A percentile compares a stretch with the other conserved stretches of the same genome.
These are phyloP conservation scores for Choiromyces venosus DNA, from an alignment of 495 filamentous ascomycete genomes.

Conservation along the genomic window DNA sequence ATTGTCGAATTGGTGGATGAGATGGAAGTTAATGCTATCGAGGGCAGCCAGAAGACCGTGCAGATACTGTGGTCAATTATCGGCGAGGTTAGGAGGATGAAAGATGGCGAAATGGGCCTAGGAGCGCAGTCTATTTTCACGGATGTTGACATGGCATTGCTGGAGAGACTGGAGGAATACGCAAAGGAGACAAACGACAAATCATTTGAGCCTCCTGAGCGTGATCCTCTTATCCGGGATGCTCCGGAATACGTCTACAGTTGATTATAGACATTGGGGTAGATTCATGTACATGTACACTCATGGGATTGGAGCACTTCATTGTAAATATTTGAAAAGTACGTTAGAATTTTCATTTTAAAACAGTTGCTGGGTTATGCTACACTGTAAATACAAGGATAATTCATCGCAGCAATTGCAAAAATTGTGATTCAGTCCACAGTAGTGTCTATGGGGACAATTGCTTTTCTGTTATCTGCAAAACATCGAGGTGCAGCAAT, in stretches of 20 bases:
- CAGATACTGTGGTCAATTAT: conserved; percentile 43
- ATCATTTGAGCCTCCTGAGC: not conserved
- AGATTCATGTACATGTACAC: not conserved
- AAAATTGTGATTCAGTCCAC: not conserved
- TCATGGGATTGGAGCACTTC: not conserved
- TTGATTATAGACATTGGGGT: not conserved
- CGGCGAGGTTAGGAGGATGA: conserved; percentile 20
- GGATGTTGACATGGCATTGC: conserved; percentile 10
- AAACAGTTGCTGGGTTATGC: not conserved
- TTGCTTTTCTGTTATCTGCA: not conserved
- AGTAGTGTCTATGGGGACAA: not conserved
- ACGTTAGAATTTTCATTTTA: not conserved
- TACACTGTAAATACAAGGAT: not conserved
- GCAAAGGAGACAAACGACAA: not conserved
- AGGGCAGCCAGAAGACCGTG: conserved; percentile 49
- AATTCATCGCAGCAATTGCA: not conserved
- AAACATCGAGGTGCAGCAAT: not conserved
- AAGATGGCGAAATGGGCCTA: not conserved
- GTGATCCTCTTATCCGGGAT: not conserved
- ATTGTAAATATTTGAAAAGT: not conserved
- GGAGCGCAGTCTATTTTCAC: conserved; percentile 15
- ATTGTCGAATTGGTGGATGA: conserved; percentile 55
- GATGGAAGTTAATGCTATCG: conserved; percentile 58
- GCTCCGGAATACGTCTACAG: not conserved
- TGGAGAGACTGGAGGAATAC: conserved; percentile 4